Evolutionary conservation across 2,329 filamentous ascomycete species (phyloP).

Genomic region (Alternaria dauci): DNA sequence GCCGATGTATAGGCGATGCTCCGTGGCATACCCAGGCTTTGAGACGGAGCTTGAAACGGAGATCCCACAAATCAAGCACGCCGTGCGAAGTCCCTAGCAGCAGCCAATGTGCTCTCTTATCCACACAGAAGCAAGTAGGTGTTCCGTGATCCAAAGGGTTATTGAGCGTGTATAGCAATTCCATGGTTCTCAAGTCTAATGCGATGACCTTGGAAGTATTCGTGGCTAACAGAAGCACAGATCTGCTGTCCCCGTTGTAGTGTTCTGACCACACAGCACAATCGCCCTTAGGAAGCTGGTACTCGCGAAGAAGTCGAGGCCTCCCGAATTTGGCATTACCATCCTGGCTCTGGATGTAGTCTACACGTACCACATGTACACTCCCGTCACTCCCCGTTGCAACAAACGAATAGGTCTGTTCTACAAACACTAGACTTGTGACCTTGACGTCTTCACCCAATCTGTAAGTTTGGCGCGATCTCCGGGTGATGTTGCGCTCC

Average conservation of each 20-base stretch:
- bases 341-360: conserved; percentile 65
- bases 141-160: conserved; percentile 93
- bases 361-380: conserved; percentile 82
- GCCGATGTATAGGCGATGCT: conserved; percentile 78
- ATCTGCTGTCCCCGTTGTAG: conserved; percentile 81
- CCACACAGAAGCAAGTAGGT: conserved; percentile 89
- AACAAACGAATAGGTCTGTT: conserved; percentile 92
- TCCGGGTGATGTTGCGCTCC: conserved; percentile 88
- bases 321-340: conserved; percentile 76
- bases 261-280: conserved; percentile 91
- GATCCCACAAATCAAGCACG: conserved; percentile 91
- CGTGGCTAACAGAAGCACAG: conserved; percentile 85
- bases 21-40: conserved; percentile 89
- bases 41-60: conserved; percentile 89
- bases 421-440: conserved; percentile 86
- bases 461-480: conserved; percentile 84
- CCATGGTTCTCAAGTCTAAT: conserved; percentile 88
- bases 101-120: conserved; percentile 87
- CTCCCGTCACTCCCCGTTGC: conserved; percentile 90
- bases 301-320: conserved; percentile 73
- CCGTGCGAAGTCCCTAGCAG: conserved; percentile 92
- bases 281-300: conserved; percentile 77
- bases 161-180: conserved; percentile 77
- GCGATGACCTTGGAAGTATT: conserved; percentile 84
- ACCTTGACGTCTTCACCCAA: conserved; percentile 77